Conservation (phyloP, 805 yeast genomes). For the Suhomyces faveliae region DNA sequence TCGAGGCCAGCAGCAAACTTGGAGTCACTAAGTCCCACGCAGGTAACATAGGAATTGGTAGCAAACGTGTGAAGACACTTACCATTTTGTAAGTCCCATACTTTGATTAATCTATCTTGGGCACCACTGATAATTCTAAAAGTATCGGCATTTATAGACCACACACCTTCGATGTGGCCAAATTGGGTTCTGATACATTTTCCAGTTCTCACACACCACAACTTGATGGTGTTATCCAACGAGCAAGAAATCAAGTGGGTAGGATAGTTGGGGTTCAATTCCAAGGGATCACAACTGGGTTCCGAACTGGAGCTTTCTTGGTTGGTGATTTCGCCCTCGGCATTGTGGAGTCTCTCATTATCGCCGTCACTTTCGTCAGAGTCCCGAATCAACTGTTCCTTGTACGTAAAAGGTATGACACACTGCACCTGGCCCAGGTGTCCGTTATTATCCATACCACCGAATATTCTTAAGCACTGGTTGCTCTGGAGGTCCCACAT, state of each 20-base stretch:
- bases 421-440: conserved; percentile 94
- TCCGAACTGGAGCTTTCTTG: background rate
- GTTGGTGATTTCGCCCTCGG: background rate
- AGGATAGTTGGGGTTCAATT: conserved; percentile 48
- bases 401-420: conserved; percentile 79
- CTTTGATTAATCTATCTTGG: conserved; percentile 83
- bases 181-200: conserved; percentile 90
- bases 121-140: conserved; percentile 94
- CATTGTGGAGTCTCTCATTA: background rate
- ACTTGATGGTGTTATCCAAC: conserved; percentile 85
- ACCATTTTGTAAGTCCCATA: conserved; percentile 96
- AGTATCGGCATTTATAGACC: conserved; percentile 95
- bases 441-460: conserved; percentile 69
- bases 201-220: conserved; percentile 88
- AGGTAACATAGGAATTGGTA: conserved; percentile 57
- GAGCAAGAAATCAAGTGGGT: conserved; percentile 86
- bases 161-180: conserved; percentile 97
- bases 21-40: conserved; percentile 87
- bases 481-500: conserved; percentile 92
- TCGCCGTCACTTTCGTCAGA: conserved; percentile 26
- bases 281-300: conserved; percentile 5
- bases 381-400: conserved; percentile 56
- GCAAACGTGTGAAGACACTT: conserved; percentile 91
- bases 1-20: conserved; percentile 89
- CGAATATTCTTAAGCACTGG: conserved; percentile 75